These are phyloP conservation scores for Aureobasidium namibiae DNA, from an alignment of 2,329 filamentous ascomycete species.

Conservation along the genomic window DNA sequence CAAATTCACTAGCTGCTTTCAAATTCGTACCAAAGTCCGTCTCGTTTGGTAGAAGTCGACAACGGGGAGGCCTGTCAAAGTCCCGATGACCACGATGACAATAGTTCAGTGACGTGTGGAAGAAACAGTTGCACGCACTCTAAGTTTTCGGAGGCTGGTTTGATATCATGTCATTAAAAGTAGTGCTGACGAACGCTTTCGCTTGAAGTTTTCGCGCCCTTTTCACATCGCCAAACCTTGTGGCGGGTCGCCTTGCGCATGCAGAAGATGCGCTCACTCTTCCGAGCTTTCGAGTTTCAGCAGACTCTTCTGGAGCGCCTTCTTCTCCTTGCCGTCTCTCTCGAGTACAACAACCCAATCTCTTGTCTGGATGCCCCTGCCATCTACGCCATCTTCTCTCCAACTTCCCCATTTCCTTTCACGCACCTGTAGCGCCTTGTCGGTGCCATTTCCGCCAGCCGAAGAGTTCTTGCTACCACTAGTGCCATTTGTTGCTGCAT, in stretches of 20 bases:
- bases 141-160: background rate
- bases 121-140: background rate
- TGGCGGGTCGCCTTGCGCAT: background rate
- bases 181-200: background rate
- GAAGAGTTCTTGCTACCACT: background rate
- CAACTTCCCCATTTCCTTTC: conserved; percentile 29
- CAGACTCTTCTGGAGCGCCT: conserved; percentile 50
- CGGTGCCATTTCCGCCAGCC: background rate
- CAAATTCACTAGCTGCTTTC: conserved; percentile 61
- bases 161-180: background rate
- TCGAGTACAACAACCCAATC: conserved; percentile 77
- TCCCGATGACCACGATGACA: conserved; percentile 24
- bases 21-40: conserved; percentile 62
- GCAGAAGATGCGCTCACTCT: background rate
- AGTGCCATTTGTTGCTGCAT: background rate
- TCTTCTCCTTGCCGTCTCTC: conserved; percentile 61
- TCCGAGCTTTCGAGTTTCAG: conserved; percentile 13
- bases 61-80: conserved; percentile 47
- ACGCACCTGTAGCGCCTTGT: conserved; percentile 15
- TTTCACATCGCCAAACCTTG: background rate
- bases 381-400: conserved; percentile 67
- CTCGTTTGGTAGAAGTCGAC: conserved; percentile 53
- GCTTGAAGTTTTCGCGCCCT: background rate
- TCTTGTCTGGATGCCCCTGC: conserved; percentile 71
- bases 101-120: background rate